phyloP scores from a whole-genome alignment of 495 filamentous ascomycete species.

The Platismatia glauca region DNA sequence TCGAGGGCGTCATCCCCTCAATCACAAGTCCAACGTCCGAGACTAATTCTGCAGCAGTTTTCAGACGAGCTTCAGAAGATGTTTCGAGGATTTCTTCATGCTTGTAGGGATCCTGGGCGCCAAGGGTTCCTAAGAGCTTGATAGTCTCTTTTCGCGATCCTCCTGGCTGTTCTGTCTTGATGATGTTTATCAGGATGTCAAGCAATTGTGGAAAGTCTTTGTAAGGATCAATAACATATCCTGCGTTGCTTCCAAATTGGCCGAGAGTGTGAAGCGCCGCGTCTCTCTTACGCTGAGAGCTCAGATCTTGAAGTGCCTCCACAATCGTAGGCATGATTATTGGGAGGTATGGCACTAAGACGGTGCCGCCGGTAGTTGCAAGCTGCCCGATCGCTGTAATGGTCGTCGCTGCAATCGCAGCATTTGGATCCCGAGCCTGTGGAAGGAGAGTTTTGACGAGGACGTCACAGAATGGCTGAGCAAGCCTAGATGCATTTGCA shows the following conservation, averaged over 20 bases:
- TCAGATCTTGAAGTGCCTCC: constrained; percentile 82
- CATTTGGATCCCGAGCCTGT: constrained; percentile 72
- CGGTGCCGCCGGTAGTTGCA: constrained; percentile 81
- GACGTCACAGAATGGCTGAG: constrained; percentile 91
- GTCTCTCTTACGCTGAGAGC: constrained; percentile 78
- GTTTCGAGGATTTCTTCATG: constrained; percentile 59
- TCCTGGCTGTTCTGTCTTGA: constrained; percentile 78
- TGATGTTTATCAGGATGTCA: constrained; percentile 84
- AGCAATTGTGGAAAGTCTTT: constrained; percentile 88
- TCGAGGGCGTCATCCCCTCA: constrained; percentile 91
- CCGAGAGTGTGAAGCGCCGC: constrained; percentile 85
- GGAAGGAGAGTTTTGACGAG: constrained; percentile 86
- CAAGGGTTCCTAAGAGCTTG: constrained; percentile 91
- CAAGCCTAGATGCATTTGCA: constrained; percentile 78
- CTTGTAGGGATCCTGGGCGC: constrained; percentile 90
- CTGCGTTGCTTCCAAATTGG: constrained; percentile 85
- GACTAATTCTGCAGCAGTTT: constrained; percentile 51
- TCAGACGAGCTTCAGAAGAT: constrained; percentile 42
- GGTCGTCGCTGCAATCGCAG: constrained; percentile 85
- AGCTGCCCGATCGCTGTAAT: constrained; percentile 87
- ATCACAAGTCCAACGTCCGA: constrained; percentile 97
- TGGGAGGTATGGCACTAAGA: constrained; percentile 81
- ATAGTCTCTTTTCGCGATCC: constrained; percentile 86
- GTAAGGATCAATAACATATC: constrained; percentile 97
- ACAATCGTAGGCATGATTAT: constrained; percentile 92